Evolutionary conservation across 2,329 filamentous ascomycete species (phyloP), one percentile per base, ranked within the genome.

Genomic region (Drechslerella dactyloides): DNA sequence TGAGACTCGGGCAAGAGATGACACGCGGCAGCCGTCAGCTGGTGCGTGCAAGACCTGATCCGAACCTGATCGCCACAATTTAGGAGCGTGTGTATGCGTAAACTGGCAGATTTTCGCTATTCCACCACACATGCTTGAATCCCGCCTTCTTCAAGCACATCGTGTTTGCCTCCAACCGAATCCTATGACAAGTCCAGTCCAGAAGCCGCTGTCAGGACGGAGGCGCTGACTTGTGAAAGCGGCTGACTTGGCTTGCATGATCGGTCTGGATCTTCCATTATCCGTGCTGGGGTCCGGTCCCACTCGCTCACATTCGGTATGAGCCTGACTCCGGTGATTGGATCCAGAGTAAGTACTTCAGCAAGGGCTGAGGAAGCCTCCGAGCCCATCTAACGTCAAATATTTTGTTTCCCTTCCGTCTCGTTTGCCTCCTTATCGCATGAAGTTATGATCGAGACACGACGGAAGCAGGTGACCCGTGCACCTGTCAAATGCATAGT

Each of bases 201-300:
- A 42, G 17, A 42, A 61, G 15, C 10, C 17, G 42, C 15, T 37
- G 19, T 13, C 54, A 59, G 19, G 42, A 55, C n/a, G 24, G 55
- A 48, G 59, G 66, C 66, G 54, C 54, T 11, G 17, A 17, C 17
- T 4, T 15, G 19, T 48, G 30, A 53, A 53, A n/a, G 30, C 30
- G 50, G 50, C 50, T 53, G 23, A 11, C 60, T 72, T 72, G 68
- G 68, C 60, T 54, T 65, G 61, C 59, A 63, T 57, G 53, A 65
- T 72, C 68, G 68, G 68, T 65, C 68, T 72, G 68, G 68, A 72
- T 72, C 68, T 72, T 72, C 68, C 68, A 65, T 72, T 72, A 72
- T 72, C 68, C 68, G 68, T 72, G 60, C 60, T 60, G 35, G 60
- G 68, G 60, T 60, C 35, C 53, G 24, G 50, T 50, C 42, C 68